These are phyloP conservation scores for Lobulomyces angularis DNA, from an alignment of 192 early-diverging fungal genomes.

Conservation along the genomic window DNA sequence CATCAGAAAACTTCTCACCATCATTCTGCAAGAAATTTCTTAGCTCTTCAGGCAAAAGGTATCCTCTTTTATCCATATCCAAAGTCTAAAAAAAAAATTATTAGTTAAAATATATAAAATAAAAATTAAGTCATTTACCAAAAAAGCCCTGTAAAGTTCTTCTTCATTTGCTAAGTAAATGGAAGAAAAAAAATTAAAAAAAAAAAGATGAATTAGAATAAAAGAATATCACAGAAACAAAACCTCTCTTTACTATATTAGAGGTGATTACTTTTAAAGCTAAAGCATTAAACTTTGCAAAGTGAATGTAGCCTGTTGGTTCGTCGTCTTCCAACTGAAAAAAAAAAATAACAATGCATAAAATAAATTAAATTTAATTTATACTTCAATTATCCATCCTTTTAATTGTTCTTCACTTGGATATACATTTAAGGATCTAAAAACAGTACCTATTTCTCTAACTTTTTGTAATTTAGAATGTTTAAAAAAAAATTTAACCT, in stretches of 20 bases:
- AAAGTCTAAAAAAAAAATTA: conserved; percentile 15
- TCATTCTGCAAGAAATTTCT: conserved; percentile 18
- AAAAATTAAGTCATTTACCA: conserved; percentile 9
- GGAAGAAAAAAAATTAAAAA: too few relatives aligned
- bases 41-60: conserved; percentile 31
- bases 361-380: not conserved
- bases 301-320: conserved; percentile 30
- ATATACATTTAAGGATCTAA: conserved; percentile 33
- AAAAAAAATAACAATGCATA: not conserved
- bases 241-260: too few relatives aligned
- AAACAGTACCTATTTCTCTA: conserved; percentile 37
- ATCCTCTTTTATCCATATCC: conserved; percentile 36
- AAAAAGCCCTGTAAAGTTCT: conserved; percentile 34
- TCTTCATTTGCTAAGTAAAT: conserved; percentile 27
- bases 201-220: too few relatives aligned
- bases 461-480: too few relatives aligned
- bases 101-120: not conserved
- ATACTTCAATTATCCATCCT: conserved; percentile 33
- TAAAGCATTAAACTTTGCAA: conserved; percentile 19
- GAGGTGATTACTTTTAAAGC: conserved; percentile 14
- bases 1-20: conserved; percentile 32
- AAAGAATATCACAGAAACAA: too few relatives aligned
- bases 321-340: conserved; percentile 39
- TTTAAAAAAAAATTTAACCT: too few relatives aligned
- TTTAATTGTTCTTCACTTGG: conserved; percentile 32